These are phyloP conservation scores for Aureobasidium sp. DNA, from an alignment of 2,329 filamentous ascomycete genomes.

Conservation along the genomic window DNA sequence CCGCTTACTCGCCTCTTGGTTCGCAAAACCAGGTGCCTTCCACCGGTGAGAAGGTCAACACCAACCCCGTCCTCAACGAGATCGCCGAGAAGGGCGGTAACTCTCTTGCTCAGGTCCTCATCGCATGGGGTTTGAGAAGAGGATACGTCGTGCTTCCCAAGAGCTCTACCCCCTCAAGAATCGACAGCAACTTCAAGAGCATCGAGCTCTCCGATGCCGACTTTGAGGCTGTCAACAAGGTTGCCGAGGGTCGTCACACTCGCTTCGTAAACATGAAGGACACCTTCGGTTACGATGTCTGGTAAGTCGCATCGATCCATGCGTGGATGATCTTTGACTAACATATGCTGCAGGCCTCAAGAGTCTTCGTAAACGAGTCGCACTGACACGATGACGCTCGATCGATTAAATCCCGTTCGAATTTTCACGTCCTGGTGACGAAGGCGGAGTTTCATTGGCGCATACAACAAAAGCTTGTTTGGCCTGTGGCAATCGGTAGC, in stretches of 20 bases:
- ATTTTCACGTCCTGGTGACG: constrained; percentile 14
- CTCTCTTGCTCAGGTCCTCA: constrained; percentile 54
- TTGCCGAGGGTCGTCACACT: constrained; percentile 59
- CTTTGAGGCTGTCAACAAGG: constrained; percentile 54
- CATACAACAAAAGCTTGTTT: constrained; percentile 8
- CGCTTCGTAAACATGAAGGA: constrained; percentile 80
- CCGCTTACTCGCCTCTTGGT: constrained; percentile 53
- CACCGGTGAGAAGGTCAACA: constrained; percentile 59
- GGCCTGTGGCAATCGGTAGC: constrained; percentile 11
- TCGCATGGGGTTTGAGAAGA: constrained; percentile 59
- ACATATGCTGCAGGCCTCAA: constrained; percentile 24
- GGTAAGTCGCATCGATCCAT: constrained; percentile 21
- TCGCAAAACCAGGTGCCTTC: constrained; percentile 63
- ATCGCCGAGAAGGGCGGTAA: constrained; percentile 53
- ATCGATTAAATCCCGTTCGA: neutral
- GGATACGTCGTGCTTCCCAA: constrained; percentile 64
- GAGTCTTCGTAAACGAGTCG: constrained; percentile 23
- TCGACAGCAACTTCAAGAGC: constrained; percentile 61
- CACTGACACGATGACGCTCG: neutral
- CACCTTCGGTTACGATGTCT: constrained; percentile 66
- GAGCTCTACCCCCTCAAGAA: constrained; percentile 59
- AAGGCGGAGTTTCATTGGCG: constrained; percentile 1
- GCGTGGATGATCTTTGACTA: neutral
- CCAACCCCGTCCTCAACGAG: constrained; percentile 52
- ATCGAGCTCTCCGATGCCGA: constrained; percentile 50